These are phyloP conservation scores for Penicillium sp. DNA, from an alignment of 2,329 filamentous ascomycete genomes.

Conservation along the genomic window DNA sequence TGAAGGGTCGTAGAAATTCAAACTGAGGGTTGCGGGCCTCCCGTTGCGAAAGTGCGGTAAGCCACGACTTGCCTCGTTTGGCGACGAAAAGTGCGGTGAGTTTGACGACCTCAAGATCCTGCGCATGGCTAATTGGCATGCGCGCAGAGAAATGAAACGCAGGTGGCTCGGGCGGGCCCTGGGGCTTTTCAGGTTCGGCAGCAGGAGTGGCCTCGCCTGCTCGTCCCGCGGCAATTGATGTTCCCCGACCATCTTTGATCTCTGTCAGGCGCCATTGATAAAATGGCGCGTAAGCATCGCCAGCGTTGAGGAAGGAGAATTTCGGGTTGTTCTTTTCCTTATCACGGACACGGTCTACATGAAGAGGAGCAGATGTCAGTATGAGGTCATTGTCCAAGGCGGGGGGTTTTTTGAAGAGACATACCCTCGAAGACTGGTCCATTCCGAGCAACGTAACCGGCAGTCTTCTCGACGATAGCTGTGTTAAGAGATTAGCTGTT, in stretches of 20 bases:
- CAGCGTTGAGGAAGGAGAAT: slow-evolving; percentile 79
- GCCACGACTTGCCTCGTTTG: slow-evolving; percentile 87
- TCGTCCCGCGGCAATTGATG: slow-evolving; percentile 73
- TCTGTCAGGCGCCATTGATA: slow-evolving; percentile 90
- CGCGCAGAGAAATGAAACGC: slow-evolving; percentile 92
- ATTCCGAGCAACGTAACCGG: slow-evolving; percentile 79
- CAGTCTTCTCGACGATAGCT: slow-evolving; percentile 86
- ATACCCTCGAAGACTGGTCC: slow-evolving; percentile 66
- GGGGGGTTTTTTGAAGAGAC: neutral
- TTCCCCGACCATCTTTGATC: slow-evolving; percentile 80
- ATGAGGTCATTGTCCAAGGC: neutral
- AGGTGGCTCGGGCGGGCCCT: slow-evolving; percentile 80
- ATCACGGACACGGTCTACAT: slow-evolving; percentile 71
- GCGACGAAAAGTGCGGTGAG: slow-evolving; percentile 90
- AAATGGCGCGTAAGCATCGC: slow-evolving; percentile 83
- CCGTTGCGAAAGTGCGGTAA: slow-evolving; percentile 84
- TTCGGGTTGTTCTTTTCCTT: slow-evolving; percentile 85
- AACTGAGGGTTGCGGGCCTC: slow-evolving; percentile 93
- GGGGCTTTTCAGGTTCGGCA: slow-evolving; percentile 64
- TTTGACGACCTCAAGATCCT: slow-evolving; percentile 74
- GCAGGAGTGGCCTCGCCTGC: slow-evolving; percentile 61
- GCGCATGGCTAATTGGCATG: slow-evolving; percentile 95
- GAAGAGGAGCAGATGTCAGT: neutral
- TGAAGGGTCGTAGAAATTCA: slow-evolving; percentile 91
- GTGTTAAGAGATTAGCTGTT: slow-evolving; percentile 28